Evolutionary conservation across 1,284 basidiomycete genomes (phyloP).

Genomic region (Stygiomarasmius scandens): DNA sequence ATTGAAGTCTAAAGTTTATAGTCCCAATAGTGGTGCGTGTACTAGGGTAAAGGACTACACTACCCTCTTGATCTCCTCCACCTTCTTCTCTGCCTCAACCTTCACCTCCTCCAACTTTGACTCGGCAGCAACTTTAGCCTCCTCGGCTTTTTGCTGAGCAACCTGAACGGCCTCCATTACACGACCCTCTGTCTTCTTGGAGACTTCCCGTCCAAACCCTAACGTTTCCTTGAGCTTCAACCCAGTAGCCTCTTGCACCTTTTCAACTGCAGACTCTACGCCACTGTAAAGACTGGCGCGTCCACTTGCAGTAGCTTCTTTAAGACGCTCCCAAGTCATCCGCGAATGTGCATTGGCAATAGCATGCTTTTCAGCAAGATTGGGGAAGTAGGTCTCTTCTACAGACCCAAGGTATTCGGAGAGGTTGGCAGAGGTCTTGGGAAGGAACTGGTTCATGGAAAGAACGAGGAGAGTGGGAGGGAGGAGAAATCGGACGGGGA

Average conservation of each 20-base stretch:
- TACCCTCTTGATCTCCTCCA: constrained; percentile 15
- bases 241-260: constrained; percentile 71
- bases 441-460: constrained; percentile 79
- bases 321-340: constrained; percentile 58
- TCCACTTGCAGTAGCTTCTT: constrained; percentile 44
- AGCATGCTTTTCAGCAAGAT: constrained; percentile 68
- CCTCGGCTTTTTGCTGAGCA: constrained; percentile 28
- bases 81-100: constrained; percentile 23
- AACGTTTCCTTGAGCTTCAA: constrained; percentile 69
- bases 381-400: constrained; percentile 73
- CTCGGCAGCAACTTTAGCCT: constrained; percentile 19
- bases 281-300: constrained; percentile 48
- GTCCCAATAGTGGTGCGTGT: not conserved
- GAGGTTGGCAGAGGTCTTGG: constrained; percentile 75
- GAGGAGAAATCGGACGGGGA: constrained; percentile 67
- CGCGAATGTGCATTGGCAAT: constrained; percentile 63
- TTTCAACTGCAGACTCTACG: constrained; percentile 52
- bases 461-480: constrained; percentile 71
- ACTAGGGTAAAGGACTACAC: not conserved
- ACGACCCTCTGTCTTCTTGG: constrained; percentile 19
- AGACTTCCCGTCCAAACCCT: constrained; percentile 36
- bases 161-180: constrained; percentile 20
- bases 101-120: constrained; percentile 23
- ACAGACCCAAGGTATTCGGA: constrained; percentile 66
- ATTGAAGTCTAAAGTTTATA: not conserved